These are phyloP conservation scores for Pseudoperonospora humuli DNA, from an alignment of 352 stramenopile genomes.

Conservation along the genomic window DNA sequence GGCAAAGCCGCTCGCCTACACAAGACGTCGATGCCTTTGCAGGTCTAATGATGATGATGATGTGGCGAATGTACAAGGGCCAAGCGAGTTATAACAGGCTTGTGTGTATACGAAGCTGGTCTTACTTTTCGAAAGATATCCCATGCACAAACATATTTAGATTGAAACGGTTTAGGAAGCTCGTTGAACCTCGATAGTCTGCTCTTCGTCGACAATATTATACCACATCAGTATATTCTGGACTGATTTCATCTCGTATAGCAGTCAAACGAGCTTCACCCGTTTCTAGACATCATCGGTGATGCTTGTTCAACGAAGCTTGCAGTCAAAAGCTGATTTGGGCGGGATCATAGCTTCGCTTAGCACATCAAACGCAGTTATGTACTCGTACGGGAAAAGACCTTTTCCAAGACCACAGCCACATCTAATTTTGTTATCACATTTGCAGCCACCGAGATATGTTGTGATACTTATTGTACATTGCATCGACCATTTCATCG, in stretches of 20 bases:
- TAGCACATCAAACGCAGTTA: constrained; percentile 21
- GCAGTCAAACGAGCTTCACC: constrained; percentile 23
- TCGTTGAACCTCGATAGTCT: constrained; percentile 13
- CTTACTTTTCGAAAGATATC: no score
- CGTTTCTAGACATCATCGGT: constrained; percentile 20
- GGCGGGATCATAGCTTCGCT: no score
- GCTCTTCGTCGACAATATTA: constrained; percentile 17
- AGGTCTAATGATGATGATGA: no score
- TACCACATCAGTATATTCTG: constrained; percentile 25
- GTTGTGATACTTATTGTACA: no score
- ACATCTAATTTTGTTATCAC: constrained; percentile 20
- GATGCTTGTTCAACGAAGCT: constrained; percentile 8
- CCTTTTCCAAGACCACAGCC: not conserved
- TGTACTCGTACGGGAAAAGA: constrained; percentile 28
- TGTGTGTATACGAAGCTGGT: no score
- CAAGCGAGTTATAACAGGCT: no score
- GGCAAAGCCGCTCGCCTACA: no score
- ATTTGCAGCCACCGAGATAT: constrained; percentile 27
- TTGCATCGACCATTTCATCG: no score
- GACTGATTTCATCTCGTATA: constrained; percentile 27
- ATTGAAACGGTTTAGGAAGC: constrained; percentile 12
- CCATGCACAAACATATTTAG: constrained; percentile 26
- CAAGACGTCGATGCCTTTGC: no score
- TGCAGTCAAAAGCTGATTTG: constrained; percentile 14
- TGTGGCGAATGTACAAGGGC: no score